phyloP scores from a whole-genome alignment of 306 rosid species.

The Vachellia collinsii region DNA sequence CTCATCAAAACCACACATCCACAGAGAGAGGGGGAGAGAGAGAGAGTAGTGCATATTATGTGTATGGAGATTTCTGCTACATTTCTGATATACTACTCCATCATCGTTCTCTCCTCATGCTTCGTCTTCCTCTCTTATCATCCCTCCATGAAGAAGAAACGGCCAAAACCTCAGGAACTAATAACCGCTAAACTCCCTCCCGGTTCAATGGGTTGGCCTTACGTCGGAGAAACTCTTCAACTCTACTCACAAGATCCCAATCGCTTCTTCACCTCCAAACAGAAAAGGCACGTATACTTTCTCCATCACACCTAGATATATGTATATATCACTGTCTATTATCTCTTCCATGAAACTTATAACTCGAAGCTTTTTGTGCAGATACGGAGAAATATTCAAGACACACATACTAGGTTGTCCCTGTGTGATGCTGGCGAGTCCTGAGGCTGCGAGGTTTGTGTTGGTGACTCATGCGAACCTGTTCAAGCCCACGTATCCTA shows the following conservation, averaged over 20 bases:
- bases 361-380: conserved; percentile 19
- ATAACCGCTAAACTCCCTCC: conserved; percentile 64
- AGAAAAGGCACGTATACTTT: conserved; percentile 56
- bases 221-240: conserved; percentile 74
- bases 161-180: neutral
- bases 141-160: conserved; percentile 44
- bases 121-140: conserved; percentile 31
- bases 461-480: conserved; percentile 76
- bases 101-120: conserved; percentile 47
- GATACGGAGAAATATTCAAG: conserved; percentile 88
- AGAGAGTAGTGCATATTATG: conserved; percentile 20
- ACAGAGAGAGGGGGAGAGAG: conserved; percentile 21
- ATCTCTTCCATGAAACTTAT: neutral
- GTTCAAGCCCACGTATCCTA: conserved; percentile 90
- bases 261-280: conserved; percentile 72
- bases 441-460: conserved; percentile 85
- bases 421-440: conserved; percentile 83
- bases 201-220: conserved; percentile 94
- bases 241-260: conserved; percentile 85
- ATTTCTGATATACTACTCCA: conserved; percentile 33
- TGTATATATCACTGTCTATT: neutral
- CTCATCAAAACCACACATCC: neutral
- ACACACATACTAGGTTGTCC: conserved; percentile 79
- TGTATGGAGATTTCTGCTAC: conserved; percentile 60
- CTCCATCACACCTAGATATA: neutral